These are phyloP conservation scores for Quercus rubra DNA, from an alignment of 306 rosid genomes.

Conservation along the genomic window DNA sequence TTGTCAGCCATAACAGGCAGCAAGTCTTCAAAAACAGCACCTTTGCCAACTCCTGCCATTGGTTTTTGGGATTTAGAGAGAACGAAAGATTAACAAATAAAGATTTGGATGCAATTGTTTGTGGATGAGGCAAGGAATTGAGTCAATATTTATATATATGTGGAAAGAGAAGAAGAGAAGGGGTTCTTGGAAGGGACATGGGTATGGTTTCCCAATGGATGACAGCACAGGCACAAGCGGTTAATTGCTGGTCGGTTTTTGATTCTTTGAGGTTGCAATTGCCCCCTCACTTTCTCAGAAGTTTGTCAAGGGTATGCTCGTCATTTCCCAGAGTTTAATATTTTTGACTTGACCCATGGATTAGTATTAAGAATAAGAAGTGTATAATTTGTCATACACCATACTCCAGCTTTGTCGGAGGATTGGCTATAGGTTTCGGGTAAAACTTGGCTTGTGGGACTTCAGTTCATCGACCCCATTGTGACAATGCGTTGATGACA, in stretches of 20 bases:
- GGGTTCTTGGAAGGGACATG: conserved; percentile 38
- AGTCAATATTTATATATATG: background rate
- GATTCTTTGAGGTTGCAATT: conserved; percentile 44
- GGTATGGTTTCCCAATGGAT: conserved; percentile 19
- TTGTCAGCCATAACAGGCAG: conserved; percentile 73
- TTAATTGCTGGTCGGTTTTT: conserved; percentile 46
- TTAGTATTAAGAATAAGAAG: background rate
- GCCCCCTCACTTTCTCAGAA: conserved; percentile 59
- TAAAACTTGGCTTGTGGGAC: no score
- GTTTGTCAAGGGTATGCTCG: conserved; percentile 13
- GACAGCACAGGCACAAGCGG: conserved; percentile 55
- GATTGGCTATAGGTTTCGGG: no score
- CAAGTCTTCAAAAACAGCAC: conserved; percentile 57
- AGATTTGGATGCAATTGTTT: background rate
- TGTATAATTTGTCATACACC: background rate
- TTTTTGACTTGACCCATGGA: background rate
- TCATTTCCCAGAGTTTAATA: background rate
- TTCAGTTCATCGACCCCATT: no score
- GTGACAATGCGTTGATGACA: no score
- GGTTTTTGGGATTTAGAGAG: background rate
- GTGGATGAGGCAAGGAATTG: background rate
- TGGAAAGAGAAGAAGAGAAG: background rate
- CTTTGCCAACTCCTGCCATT: conserved; percentile 44
- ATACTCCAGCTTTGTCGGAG: no score
- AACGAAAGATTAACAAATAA: background rate